Evolutionary conservation across 2,329 filamentous ascomycete genomes (phyloP).

Genomic region (Hirsutella thompsonii): DNA sequence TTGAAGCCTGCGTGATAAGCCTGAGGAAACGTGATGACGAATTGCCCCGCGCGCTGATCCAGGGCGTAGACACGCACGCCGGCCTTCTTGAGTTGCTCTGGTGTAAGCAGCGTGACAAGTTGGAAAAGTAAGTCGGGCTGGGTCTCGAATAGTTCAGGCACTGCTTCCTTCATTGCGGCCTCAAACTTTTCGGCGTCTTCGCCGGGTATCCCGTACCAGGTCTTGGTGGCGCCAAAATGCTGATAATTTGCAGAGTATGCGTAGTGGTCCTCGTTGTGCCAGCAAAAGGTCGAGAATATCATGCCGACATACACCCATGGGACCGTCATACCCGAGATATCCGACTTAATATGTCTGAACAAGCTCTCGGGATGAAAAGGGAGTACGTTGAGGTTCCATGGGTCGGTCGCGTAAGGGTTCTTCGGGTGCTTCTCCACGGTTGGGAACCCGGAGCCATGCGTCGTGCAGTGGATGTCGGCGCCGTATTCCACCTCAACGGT

Average conservation of each 20-base stretch:
- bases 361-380: slow-evolving; percentile 84
- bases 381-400: slow-evolving; percentile 91
- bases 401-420: slow-evolving; percentile 76
- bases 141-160: slow-evolving; percentile 92
- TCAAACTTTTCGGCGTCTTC: slow-evolving; percentile 93
- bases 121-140: slow-evolving; percentile 95
- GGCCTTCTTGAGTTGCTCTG: slow-evolving; percentile 83
- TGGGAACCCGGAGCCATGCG: slow-evolving; percentile 92
- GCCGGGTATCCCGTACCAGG: slow-evolving; percentile 95
- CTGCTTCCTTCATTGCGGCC: slow-evolving; percentile 84
- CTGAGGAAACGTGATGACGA: slow-evolving; percentile 92
- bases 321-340: slow-evolving; percentile 98
- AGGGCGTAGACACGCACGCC: slow-evolving; percentile 87
- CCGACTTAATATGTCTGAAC: slow-evolving; percentile 94
- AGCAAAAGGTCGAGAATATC: slow-evolving; percentile 99
- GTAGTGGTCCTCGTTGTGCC: slow-evolving; percentile 98
- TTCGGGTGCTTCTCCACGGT: slow-evolving; percentile 84
- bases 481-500: slow-evolving; percentile 97
- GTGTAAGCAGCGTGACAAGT: slow-evolving; percentile 87
- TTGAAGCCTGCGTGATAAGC: slow-evolving; percentile 98
- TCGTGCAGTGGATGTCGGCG: slow-evolving; percentile 95
- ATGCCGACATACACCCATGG: slow-evolving; percentile 99
- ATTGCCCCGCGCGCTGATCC: slow-evolving; percentile 91
- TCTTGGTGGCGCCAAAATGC: slow-evolving; percentile 96
- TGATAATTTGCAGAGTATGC: slow-evolving; percentile 97